These are phyloP conservation scores for Flaveria bidentis DNA, from an alignment of 129 eudicot species.

Conservation along the genomic window DNA sequence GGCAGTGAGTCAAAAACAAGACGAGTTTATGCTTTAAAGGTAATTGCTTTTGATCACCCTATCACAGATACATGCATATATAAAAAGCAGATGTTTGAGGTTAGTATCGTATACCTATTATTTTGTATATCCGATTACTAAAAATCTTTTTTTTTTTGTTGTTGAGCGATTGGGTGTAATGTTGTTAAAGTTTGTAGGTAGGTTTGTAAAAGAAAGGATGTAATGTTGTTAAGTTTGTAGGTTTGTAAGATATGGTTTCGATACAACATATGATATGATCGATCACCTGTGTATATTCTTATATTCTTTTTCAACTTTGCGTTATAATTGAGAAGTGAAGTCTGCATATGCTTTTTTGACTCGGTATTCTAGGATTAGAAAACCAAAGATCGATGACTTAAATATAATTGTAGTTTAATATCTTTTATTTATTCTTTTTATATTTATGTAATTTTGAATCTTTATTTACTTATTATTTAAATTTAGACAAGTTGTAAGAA, in stretches of 20 bases:
- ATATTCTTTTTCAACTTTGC: neutral
- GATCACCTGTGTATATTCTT: neutral
- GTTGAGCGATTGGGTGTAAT: neutral
- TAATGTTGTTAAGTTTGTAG: neutral
- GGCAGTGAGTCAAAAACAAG: constrained; percentile 78
- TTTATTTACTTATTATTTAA: neutral
- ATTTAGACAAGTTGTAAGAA: neutral
- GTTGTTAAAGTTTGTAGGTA: neutral
- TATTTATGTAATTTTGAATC: neutral
- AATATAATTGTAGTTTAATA: neutral
- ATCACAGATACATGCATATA: neutral
- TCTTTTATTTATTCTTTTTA: neutral
- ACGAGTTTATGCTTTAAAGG: constrained; percentile 28
- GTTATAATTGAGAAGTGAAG: constrained; percentile 8
- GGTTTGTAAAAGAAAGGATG: neutral
- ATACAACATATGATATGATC: neutral
- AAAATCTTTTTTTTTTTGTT: neutral
- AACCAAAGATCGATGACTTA: no score
- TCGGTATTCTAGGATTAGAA: no score
- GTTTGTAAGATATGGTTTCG: neutral
- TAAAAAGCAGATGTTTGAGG: neutral
- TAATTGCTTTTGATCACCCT: no score
- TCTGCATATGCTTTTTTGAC: constrained; percentile 13
- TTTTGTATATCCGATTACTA: neutral
- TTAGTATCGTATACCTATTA: constrained; percentile 6